Evolutionary conservation across 2,329 filamentous ascomycete genomes (phyloP), one percentile per base, ranked within the genome.

Genomic region (Venturiaceae sp.): DNA sequence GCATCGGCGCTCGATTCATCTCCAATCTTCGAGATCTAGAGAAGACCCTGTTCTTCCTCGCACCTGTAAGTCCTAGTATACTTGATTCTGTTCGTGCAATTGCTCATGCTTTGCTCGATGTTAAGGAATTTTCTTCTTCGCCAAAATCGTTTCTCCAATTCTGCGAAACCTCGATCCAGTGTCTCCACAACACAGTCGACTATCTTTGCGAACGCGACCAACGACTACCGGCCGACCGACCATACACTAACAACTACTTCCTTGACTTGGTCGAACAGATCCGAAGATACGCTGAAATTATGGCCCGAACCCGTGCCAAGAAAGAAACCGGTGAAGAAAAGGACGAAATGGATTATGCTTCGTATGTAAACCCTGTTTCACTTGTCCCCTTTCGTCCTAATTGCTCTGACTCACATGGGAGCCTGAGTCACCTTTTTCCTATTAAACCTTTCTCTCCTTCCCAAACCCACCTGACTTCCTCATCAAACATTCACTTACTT

Each of bases 211-310:
- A 95, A 71, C 85, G 85, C 71, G 92, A 97, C 72, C 89, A 92
- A 76, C 86, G 86, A 64, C 84, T 90, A 71, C 87, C 89, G 61
- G 79, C 83, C 74, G 92, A 97, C 74, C 86, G 88, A 67, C 90
- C 91, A 64, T 97, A 96, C 79, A 94, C 87, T 80, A 90, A 88
- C 81, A 90, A 90, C 70, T 97, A 97, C 76, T 96, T 96, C 72
- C 87, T 96, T 76, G 92, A 97, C 77, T 85, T 97, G 62, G 86
- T 95, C 72, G 90, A 95, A 72, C 92, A 96, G 82, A 91, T 96
- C 66, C 84, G 86, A 71, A 83, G 90, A 71, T 95, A 96, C 83
- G 92, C 90, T 61, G 83, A 85, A 67, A 88, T 94, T 71, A 84
- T 96, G 67, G 85, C 86, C 63, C 85, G 85, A 64, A 83, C 85